Evolutionary conservation across 345 rosid genomes (phyloP).

Genomic region (Hirschfeldia incana): DNA sequence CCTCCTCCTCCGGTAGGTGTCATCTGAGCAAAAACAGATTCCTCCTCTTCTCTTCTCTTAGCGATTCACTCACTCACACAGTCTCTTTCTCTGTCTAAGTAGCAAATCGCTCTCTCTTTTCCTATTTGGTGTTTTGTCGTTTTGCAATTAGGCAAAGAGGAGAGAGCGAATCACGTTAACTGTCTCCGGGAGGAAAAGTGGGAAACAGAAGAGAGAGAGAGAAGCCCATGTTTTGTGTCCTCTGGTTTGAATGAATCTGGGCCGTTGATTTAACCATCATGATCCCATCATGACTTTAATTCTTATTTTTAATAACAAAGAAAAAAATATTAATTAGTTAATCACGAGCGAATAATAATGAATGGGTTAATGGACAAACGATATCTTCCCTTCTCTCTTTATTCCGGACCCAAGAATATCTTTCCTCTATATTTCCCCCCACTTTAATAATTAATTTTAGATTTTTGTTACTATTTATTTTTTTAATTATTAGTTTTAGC

Average conservation of each 20-base stretch:
- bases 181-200: constrained; percentile 46
- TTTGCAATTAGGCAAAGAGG: constrained; percentile 32
- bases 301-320: neutral
- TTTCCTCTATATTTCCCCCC: neutral
- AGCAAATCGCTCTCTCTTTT: neutral
- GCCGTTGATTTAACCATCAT: constrained; percentile 26
- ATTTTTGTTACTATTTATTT: neutral
- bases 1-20: constrained; percentile 38
- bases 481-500: neutral
- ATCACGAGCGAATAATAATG: constrained; percentile 34
- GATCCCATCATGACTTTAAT: constrained; percentile 15
- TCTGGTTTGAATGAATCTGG: constrained; percentile 40
- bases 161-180: constrained; percentile 44
- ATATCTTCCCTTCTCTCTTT: constrained; percentile 26
- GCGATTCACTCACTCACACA: constrained; percentile 16
- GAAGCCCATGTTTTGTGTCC: constrained; percentile 27
- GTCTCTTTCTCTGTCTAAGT: neutral
- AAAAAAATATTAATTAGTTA: neutral
- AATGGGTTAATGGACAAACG: constrained; percentile 3
- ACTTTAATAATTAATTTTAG: neutral
- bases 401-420: neutral
- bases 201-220: constrained; percentile 19
- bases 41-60: neutral
- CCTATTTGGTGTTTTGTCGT: constrained; percentile 27
- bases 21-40: constrained; percentile 24